phyloP scores from a whole-genome alignment of 2,329 filamentous ascomycete species.

The Arthrobotrys entomopaga region DNA sequence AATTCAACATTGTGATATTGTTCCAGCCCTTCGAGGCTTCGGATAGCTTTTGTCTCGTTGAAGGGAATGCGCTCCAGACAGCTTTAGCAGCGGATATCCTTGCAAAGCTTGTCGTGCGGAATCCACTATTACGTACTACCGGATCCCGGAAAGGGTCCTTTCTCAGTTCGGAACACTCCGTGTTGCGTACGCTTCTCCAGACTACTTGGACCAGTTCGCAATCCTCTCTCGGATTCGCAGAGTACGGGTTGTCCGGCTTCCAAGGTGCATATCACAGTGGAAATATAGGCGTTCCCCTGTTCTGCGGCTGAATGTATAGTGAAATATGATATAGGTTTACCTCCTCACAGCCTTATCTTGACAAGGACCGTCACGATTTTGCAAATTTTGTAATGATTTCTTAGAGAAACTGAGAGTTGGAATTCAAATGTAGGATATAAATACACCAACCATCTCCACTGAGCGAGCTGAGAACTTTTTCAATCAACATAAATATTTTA shows the following conservation, averaged over 20 bases:
- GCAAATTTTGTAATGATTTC: neutral
- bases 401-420: neutral
- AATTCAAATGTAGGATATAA: neutral
- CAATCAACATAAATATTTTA: neutral
- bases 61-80: neutral
- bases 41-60: neutral
- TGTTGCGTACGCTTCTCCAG: too few relatives aligned
- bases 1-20: neutral
- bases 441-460: neutral
- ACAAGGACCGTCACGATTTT: neutral
- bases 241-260: neutral
- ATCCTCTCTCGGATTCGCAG: neutral
- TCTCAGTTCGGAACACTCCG: neutral
- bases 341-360: neutral
- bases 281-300: neutral
- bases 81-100: neutral
- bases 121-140: neutral
- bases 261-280: neutral
- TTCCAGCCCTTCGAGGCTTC: neutral
- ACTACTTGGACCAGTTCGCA: too few relatives aligned
- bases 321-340: neutral
- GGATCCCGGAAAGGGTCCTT: neutral
- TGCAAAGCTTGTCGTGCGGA: neutral
- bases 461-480: neutral
- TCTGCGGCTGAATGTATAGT: neutral